Base-by-base conservation (phyloP, 345 rosid species). In the Mallotus nudiflorus region DNA sequence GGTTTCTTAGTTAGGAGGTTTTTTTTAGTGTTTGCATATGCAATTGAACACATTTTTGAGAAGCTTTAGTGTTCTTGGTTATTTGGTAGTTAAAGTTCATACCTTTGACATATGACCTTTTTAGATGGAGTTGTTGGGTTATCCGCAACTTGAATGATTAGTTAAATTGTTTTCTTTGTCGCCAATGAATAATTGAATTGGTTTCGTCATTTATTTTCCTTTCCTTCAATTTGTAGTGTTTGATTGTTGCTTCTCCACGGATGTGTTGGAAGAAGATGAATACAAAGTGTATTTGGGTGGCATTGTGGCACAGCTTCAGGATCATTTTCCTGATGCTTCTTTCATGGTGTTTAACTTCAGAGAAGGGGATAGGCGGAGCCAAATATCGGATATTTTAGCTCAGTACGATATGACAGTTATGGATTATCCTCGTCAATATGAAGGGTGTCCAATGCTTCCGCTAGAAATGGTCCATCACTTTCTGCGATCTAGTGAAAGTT, bases 231-330 rank as follows among this genome's bases (percentile, higher is more conserved):
- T 48, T 85, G 87, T 86, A 95, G 99, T 95, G 54, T 95, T 95
- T 80, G 98, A 95, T 83, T 89, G 98, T 83, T 95, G 99, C 88
- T 92, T 95, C 90, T 90, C 97, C 37, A 85, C 89, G n/a, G 94
- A 92, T 57, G 91, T 89, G 50, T 74, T 92, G 90, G 97, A 82
- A 74, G 98, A 92, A 82, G 96, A 92, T 80, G 98, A 92, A 81
- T 92, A 88, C 85, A 95, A 88, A 75, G 81, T 86, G 51, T 95
- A 95, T 89, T 74, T 95, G 85, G 97, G 89, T 40, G 90, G 98
- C 80, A 95, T 92, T 73, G 98, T 92, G 45, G 91, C 93, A 1
- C 99, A 92, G 85, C 88, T 95, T 4, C 99, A 95, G 67, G 98
- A 92, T 69, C 84, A 92, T 74, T 95, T 83, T 75, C 96, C 99